Evolutionary conservation across 805 yeast genomes (phyloP), one percentile per base, ranked within the genome.

Genomic region (Pichia nanzhaoensis): DNA sequence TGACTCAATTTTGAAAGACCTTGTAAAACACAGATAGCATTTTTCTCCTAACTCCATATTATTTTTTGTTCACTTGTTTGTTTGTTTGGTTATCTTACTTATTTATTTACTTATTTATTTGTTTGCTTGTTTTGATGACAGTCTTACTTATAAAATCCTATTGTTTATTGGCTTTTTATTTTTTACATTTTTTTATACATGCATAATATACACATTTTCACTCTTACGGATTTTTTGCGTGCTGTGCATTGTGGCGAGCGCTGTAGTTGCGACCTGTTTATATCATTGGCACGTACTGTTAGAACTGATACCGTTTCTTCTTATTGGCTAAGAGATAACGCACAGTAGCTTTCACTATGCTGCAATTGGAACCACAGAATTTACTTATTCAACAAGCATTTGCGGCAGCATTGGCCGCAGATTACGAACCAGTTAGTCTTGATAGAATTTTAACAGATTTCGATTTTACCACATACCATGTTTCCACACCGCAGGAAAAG

Each of bases 381-480:
- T 72, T 89, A 44, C 75, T 95, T 56, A 73, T 93, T 53, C 80
- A 87, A 60, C 82, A 86, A 53, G 80, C 96, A 1, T 73, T 93
- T 52, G 74, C 79, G 30, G 95, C 84, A 60, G 77, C 89, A 41
- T 67, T 85, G 43, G 62, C 69, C 20, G 66, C 70, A 21, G 80
- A 70, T 19, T 68, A 67, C 41, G 67, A 64, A 21, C 73, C 77
- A 3, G 62, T 74, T 40, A 67, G 78, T 5, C 70, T 88, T 51
- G 97, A 93, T 66, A 78, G 97, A 63, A 80, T 91, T 50, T 78
- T 93, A 51, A 82, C 95, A 34, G 99, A 93, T 69, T 93, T 93
- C 57, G 99, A 93, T 65, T 88, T 88, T 68, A 95, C 96, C 41
- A 85, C 93, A 27, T 90, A 85, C 66, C 98, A 91, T 64, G 71